phyloP scores from a whole-genome alignment of 2,329 filamentous ascomycete species.

The Cadophora gregata region DNA sequence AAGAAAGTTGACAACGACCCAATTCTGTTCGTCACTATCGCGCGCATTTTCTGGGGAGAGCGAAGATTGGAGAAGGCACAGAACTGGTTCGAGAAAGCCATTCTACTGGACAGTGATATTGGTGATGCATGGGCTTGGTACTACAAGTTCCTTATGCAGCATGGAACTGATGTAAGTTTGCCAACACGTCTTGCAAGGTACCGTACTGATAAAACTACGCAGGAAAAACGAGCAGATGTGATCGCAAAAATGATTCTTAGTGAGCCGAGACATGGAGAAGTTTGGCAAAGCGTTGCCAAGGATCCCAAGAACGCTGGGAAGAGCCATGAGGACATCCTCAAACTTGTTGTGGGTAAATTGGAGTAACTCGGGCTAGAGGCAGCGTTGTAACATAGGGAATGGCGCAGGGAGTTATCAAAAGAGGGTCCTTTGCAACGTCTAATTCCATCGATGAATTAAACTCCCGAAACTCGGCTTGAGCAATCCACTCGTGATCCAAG shows the following conservation, averaged over 20 bases:
- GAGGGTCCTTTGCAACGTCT: not conserved
- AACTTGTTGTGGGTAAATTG: constrained; percentile 68
- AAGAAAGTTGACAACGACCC: constrained; percentile 96
- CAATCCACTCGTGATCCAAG: no score
- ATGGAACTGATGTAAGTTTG: constrained; percentile 75
- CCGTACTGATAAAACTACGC: constrained; percentile 26
- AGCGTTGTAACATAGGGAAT: constrained; percentile 16
- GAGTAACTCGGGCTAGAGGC: constrained; percentile 33
- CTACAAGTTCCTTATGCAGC: constrained; percentile 88
- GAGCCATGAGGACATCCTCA: constrained; percentile 80
- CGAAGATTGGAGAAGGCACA: constrained; percentile 90
- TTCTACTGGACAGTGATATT: constrained; percentile 82
- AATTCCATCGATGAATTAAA: not conserved
- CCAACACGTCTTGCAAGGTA: not conserved
- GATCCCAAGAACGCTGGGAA: constrained; percentile 80
- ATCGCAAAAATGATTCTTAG: constrained; percentile 79
- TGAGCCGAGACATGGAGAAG: constrained; percentile 91
- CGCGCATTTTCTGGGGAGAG: constrained; percentile 95
- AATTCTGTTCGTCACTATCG: constrained; percentile 86
- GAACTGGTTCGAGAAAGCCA: constrained; percentile 96
- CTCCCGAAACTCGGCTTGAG: not conserved
- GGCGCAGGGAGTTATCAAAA: not conserved
- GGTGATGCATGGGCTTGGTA: constrained; percentile 99
- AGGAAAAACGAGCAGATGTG: constrained; percentile 87
- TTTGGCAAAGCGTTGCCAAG: constrained; percentile 88